These are phyloP conservation scores for Thelephora terrestris DNA, from an alignment of 1,284 basidiomycete species.

Conservation along the genomic window DNA sequence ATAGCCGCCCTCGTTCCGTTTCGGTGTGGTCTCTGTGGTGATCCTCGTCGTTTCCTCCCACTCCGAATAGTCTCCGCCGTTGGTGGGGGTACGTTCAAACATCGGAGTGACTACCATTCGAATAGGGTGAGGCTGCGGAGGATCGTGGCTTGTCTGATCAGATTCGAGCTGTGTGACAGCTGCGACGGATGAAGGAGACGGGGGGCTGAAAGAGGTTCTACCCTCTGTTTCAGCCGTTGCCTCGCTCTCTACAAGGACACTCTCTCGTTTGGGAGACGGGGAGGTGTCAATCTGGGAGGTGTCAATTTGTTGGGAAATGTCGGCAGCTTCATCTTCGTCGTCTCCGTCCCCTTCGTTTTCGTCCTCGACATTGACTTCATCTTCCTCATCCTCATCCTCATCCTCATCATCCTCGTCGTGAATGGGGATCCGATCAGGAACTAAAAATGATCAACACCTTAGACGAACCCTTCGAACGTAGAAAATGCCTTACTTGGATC, in stretches of 20 bases:
- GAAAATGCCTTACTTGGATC: conserved; percentile 42
- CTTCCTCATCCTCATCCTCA: conserved; percentile 34
- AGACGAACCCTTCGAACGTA: conserved; percentile 7
- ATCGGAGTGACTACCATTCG: conserved; percentile 49
- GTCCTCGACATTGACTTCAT: conserved; percentile 21
- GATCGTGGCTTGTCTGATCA: conserved; percentile 28
- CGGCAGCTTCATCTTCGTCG: conserved; percentile 9
- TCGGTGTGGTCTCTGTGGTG: conserved; percentile 37
- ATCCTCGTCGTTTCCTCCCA: conserved; percentile 42
- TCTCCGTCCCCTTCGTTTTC: conserved; percentile 31
- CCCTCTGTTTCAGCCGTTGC: conserved; percentile 35
- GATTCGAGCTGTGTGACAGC: conserved; percentile 26
- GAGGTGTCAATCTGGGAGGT: no score
- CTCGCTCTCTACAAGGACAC: conserved; percentile 44
- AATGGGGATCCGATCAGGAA: conserved; percentile 46
- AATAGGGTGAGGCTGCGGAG: conserved; percentile 41
- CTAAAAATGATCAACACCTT: conserved; percentile 20
- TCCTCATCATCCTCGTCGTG: conserved; percentile 43
- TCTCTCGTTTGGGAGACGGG: conserved; percentile 25
- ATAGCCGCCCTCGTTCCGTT: conserved; percentile 41
- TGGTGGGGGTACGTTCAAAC: conserved; percentile 42
- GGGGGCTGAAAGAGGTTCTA: conserved; percentile 31
- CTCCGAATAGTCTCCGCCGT: conserved; percentile 36
- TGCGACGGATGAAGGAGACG: conserved; percentile 40
- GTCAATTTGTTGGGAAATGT: not conserved